phyloP scores from a whole-genome alignment of 1,284 basidiomycete genomes.

The Leccinum solheimii region DNA sequence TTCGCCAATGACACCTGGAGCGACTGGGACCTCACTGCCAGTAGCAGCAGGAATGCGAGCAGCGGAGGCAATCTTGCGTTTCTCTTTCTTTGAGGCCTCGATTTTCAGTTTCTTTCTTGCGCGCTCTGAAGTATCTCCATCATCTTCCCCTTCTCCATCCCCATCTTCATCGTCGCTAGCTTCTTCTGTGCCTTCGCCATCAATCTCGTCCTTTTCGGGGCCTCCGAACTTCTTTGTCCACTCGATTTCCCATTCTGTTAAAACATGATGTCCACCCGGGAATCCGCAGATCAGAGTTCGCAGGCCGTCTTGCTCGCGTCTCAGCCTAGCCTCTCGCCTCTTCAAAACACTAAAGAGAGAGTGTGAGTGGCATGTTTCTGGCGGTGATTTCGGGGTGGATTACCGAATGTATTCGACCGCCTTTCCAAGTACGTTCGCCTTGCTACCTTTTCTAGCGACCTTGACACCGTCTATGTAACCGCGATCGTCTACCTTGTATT shows the following conservation, averaged over 20 bases:
- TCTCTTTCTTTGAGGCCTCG: slow-evolving; percentile 43
- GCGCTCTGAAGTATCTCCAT: slow-evolving; percentile 48
- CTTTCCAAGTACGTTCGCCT: slow-evolving; percentile 80
- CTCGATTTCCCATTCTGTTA: slow-evolving; percentile 72
- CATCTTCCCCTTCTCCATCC: slow-evolving; percentile 56
- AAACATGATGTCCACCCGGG: slow-evolving; percentile 66
- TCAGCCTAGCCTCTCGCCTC: slow-evolving; percentile 67
- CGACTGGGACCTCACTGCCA: slow-evolving; percentile 15
- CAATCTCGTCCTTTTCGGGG: slow-evolving; percentile 70
- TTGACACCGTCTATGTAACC: slow-evolving; percentile 83
- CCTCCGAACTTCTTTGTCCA: slow-evolving; percentile 74
- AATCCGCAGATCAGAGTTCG: slow-evolving; percentile 65
- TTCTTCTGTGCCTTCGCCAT: slow-evolving; percentile 41
- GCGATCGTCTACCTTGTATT: slow-evolving; percentile 65
- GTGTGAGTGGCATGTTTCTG: slow-evolving; percentile 4
- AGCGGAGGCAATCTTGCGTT: slow-evolving; percentile 46
- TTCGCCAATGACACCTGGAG: slow-evolving; percentile 47
- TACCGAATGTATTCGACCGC: slow-evolving; percentile 78
- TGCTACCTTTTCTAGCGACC: slow-evolving; percentile 80
- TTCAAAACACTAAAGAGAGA: slow-evolving; percentile 59
- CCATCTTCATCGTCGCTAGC: slow-evolving; percentile 57
- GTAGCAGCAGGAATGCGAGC: slow-evolving; percentile 32
- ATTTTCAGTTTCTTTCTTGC: slow-evolving; percentile 60
- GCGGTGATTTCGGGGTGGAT: slow-evolving; percentile 11
- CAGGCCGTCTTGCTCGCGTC: slow-evolving; percentile 69